These are phyloP conservation scores for Blepharisma stoltei DNA, from an alignment of 73 alveolate species.

Conservation along the genomic window DNA sequence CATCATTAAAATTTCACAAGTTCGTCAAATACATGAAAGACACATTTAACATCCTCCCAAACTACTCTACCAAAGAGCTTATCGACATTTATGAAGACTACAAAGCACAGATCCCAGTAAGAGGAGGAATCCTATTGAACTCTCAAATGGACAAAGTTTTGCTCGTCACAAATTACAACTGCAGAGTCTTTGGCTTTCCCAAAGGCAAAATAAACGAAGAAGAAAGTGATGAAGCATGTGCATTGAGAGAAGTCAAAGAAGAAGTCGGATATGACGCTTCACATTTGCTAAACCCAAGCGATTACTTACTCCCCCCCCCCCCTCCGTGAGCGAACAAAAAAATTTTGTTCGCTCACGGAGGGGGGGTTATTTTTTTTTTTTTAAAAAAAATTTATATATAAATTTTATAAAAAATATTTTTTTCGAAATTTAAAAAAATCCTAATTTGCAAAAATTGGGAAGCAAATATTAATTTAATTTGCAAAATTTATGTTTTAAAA, in stretches of 20 bases:
- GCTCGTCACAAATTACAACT: slow-evolving; percentile 27
- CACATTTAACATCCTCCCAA: slow-evolving; percentile 11
- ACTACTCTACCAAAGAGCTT: slow-evolving; percentile 25
- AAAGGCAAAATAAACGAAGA: slow-evolving; percentile 65
- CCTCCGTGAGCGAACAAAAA: too few relatives aligned
- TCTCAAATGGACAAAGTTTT: slow-evolving; percentile 21
- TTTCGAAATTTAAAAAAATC: too few relatives aligned
- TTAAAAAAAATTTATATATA: slow-evolving; percentile 26
- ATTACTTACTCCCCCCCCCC: too few relatives aligned
- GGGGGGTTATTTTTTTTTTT: too few relatives aligned
- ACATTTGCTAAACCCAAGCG: slow-evolving; percentile 32
- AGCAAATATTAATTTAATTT: too few relatives aligned
- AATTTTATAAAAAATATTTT: too few relatives aligned
- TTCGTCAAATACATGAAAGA: background rate
- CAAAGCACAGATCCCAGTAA: slow-evolving; percentile 29
- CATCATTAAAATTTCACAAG: background rate
- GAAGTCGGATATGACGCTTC: slow-evolving; percentile 53
- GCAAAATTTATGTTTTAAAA: too few relatives aligned
- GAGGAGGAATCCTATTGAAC: slow-evolving; percentile 24
- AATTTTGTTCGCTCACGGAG: too few relatives aligned
- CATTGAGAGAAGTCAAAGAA: slow-evolving; percentile 66
- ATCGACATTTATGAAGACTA: slow-evolving; percentile 5
- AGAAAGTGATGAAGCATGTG: slow-evolving; percentile 63
- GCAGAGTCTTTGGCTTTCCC: slow-evolving; percentile 51
- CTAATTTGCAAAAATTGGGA: too few relatives aligned